Conservation (phyloP, 345 rosid species). For the Rhizophora apiculata region DNA sequence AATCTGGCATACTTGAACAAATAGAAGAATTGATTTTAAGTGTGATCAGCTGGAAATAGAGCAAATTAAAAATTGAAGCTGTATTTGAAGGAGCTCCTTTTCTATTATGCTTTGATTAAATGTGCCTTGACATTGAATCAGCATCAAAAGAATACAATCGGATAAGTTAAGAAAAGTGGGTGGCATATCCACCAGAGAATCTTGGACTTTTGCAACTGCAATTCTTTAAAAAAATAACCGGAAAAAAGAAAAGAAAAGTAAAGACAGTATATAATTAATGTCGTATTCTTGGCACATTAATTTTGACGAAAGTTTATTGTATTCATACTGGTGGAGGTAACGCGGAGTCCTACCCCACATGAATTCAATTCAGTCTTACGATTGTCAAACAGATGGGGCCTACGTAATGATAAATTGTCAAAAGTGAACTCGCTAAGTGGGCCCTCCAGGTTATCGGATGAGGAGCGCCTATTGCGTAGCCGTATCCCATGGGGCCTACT, state of each 20-base stretch:
- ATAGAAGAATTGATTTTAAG: too few species aligned
- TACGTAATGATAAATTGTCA: neutral
- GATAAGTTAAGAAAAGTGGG: slow-evolving; percentile 3
- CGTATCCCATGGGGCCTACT: neutral
- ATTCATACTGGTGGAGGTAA: neutral
- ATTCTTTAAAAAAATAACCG: too few species aligned
- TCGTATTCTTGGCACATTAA: neutral
- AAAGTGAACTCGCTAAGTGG: neutral
- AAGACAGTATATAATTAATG: neutral
- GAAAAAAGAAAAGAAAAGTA: too few species aligned
- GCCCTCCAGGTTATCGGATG: neutral
- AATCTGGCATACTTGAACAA: too few species aligned
- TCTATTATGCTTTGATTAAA: too few species aligned
- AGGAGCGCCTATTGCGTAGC: neutral
- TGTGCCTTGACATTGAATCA: too few species aligned
- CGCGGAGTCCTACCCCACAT: neutral
- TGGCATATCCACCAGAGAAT: slow-evolving; percentile 5
- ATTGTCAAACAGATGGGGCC: slow-evolving; percentile 11
- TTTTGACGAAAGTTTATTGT: neutral
- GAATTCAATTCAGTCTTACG: neutral
- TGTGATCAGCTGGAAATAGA: too few species aligned
- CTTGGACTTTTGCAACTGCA: slow-evolving; percentile 2
- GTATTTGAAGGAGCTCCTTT: too few species aligned
- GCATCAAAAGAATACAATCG: too few species aligned
- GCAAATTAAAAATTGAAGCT: too few species aligned